A percentile compares a stretch with the other conserved stretches of the same genome.
phyloP scores from a whole-genome alignment of 2,329 filamentous ascomycete genomes.

The Fusarium haematococcum region DNA sequence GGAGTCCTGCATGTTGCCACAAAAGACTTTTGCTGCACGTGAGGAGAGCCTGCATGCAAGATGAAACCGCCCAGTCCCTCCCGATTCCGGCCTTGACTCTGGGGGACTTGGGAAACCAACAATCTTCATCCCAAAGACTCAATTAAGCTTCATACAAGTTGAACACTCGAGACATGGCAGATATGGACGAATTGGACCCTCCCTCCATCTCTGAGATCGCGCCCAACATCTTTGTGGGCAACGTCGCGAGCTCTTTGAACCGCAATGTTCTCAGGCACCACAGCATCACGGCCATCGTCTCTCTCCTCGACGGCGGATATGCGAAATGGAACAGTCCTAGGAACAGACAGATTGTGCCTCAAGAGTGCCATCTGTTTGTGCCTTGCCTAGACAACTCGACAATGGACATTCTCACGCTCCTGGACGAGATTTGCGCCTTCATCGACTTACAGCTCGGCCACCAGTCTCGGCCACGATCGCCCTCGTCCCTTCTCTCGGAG shows the following conservation, averaged over 20 bases:
- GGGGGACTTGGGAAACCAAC: not conserved
- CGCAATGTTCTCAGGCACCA: slow-evolving; percentile 34
- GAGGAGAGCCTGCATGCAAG: slow-evolving; percentile 23
- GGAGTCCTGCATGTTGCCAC: slow-evolving; percentile 23
- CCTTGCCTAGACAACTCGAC: slow-evolving; percentile 40
- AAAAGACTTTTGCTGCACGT: slow-evolving; percentile 16
- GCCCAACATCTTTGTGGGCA: slow-evolving; percentile 41
- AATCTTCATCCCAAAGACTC: not conserved
- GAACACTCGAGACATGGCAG: not conserved
- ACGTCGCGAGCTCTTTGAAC: slow-evolving; percentile 39
- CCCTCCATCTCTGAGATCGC: slow-evolving; percentile 38
- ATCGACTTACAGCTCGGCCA: slow-evolving; percentile 35
- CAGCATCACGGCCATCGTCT: slow-evolving; percentile 42
- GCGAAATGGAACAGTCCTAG: slow-evolving; percentile 33
- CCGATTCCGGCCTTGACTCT: not conserved
- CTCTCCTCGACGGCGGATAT: slow-evolving; percentile 34
- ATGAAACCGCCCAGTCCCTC: slow-evolving; percentile 17
- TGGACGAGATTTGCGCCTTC: slow-evolving; percentile 43
- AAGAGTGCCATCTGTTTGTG: slow-evolving; percentile 39
- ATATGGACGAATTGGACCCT: slow-evolving; percentile 30
- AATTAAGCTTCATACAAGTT: not conserved
- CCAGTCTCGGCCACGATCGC: not conserved
- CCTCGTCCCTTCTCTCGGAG: not conserved
- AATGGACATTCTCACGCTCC: slow-evolving; percentile 39
- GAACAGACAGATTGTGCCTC: slow-evolving; percentile 37